Evolutionary conservation across 495 filamentous ascomycete species (phyloP).

Genomic region (Xylaria curta): DNA sequence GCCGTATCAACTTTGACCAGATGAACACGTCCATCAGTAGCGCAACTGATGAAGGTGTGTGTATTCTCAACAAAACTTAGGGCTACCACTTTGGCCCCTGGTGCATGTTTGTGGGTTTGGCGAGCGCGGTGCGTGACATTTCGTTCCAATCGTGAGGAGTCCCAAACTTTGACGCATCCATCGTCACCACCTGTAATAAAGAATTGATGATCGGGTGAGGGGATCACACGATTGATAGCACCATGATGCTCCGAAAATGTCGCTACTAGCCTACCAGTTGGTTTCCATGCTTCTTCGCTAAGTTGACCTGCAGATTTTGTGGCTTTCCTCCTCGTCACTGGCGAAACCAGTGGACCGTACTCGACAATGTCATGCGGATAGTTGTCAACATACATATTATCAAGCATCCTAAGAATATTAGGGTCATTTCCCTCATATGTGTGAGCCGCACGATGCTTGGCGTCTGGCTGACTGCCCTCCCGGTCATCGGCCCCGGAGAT

Average conservation of each 20-base stretch:
- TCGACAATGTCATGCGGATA: slow-evolving; percentile 81
- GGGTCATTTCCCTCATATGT: slow-evolving; percentile 91
- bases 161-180: slow-evolving; percentile 92
- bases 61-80: slow-evolving; percentile 93
- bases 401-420: slow-evolving; percentile 80
- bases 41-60: slow-evolving; percentile 88
- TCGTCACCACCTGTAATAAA: slow-evolving; percentile 95
- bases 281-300: slow-evolving; percentile 73
- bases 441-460: slow-evolving; percentile 57
- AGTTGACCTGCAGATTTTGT: slow-evolving; percentile 58
- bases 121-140: slow-evolving; percentile 86
- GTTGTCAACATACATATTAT: slow-evolving; percentile 88
- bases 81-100: slow-evolving; percentile 74
- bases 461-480: slow-evolving; percentile 40
- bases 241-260: slow-evolving; percentile 87
- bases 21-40: slow-evolving; percentile 88
- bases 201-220: slow-evolving; percentile 91
- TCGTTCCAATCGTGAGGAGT: slow-evolving; percentile 84
- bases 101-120: slow-evolving; percentile 80
- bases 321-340: slow-evolving; percentile 66
- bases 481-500: slow-evolving; percentile 36
- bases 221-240: slow-evolving; percentile 79
- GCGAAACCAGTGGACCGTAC: slow-evolving; percentile 82
- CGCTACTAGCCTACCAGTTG: slow-evolving; percentile 81
- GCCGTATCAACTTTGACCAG: slow-evolving; percentile 85